Percentiles rank a stretch among this genome's conserved stretches.
phyloP scores from a whole-genome alignment of 2,329 filamentous ascomycete genomes.

The Aspergillus pseudonomiae region DNA sequence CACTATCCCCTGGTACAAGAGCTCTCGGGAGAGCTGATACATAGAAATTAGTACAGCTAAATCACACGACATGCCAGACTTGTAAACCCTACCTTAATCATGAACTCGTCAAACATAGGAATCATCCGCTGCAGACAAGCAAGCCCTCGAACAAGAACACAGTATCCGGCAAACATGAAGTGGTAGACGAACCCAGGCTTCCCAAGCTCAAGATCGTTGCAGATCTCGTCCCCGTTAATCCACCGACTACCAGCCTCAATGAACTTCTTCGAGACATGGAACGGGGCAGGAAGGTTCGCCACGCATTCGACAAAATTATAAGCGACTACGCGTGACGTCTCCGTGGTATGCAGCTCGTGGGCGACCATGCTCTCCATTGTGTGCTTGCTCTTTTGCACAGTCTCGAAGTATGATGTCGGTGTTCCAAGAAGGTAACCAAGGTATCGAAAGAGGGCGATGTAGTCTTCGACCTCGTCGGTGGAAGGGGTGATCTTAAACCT shows the following conservation, averaged over 20 bases:
- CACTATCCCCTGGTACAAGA: conserved; percentile 34
- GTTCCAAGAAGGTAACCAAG: conserved; percentile 70
- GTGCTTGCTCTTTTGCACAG: conserved; percentile 56
- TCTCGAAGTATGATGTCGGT: conserved; percentile 62
- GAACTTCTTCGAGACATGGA: conserved; percentile 39
- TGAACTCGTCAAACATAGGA: conserved; percentile 28
- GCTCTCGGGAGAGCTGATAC: conserved; percentile 15
- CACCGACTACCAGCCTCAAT: conserved; percentile 43
- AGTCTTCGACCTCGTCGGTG: conserved; percentile 64
- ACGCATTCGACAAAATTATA: conserved; percentile 46
- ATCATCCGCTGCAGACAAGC: conserved; percentile 29
- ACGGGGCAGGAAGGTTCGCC: conserved; percentile 37
- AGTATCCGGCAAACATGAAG: conserved; percentile 21
- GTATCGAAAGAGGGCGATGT: conserved; percentile 73
- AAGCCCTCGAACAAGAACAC: conserved; percentile 34
- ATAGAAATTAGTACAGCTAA: neutral
- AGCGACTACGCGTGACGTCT: conserved; percentile 38
- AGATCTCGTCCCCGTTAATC: conserved; percentile 44
- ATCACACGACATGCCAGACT: neutral
- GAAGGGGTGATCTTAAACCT: conserved; percentile 69
- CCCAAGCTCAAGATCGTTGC: conserved; percentile 39
- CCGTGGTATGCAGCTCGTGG: conserved; percentile 39
- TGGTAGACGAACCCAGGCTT: conserved; percentile 29
- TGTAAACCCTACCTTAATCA: conserved; percentile 27
- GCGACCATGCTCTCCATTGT: conserved; percentile 58